A percentile compares a stretch with the other conserved stretches of the same genome.
Conservation (phyloP, 345 rosid species). For the Heritiera littoralis region DNA sequence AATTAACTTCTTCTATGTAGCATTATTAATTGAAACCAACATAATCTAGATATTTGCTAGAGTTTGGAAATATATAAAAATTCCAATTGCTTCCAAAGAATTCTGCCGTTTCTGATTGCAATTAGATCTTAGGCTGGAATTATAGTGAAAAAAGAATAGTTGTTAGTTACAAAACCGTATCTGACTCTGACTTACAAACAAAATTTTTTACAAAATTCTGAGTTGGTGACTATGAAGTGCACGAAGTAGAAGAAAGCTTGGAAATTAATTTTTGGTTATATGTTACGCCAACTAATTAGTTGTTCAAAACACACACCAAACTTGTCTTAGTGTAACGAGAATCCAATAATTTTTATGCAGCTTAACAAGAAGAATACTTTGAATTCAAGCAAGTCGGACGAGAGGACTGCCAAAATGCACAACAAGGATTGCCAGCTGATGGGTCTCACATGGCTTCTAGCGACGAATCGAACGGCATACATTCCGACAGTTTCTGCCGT, state of each 20-base stretch:
- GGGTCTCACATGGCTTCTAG: constrained; percentile 97
- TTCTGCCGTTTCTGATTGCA: neutral
- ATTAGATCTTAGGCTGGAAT: too few relatives aligned
- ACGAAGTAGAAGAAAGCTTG: neutral
- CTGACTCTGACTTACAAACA: too few relatives aligned
- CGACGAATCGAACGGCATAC: constrained; percentile 75
- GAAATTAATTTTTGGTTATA: constrained; percentile 23
- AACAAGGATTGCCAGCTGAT: constrained; percentile 86
- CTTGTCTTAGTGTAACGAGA: neutral
- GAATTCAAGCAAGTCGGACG: constrained; percentile 58
- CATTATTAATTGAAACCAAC: neutral
- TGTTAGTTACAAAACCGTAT: too few relatives aligned
- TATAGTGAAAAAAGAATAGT: too few relatives aligned
- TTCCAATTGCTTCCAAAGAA: constrained; percentile 8
- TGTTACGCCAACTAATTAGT: constrained; percentile 27
- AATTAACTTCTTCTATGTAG: neutral
- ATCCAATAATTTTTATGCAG: constrained; percentile 36
- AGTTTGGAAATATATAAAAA: neutral
- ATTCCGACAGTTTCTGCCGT: constrained; percentile 76
- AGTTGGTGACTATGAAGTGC: neutral
- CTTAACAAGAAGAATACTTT: constrained; percentile 55
- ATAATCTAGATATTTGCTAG: neutral
- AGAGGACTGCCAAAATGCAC: constrained; percentile 77
- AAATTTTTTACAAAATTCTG: neutral
- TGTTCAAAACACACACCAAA: constrained; percentile 27